Base-by-base conservation (phyloP, 1,284 basidiomycete genomes). In the Rhodotorula sp. region DNA sequence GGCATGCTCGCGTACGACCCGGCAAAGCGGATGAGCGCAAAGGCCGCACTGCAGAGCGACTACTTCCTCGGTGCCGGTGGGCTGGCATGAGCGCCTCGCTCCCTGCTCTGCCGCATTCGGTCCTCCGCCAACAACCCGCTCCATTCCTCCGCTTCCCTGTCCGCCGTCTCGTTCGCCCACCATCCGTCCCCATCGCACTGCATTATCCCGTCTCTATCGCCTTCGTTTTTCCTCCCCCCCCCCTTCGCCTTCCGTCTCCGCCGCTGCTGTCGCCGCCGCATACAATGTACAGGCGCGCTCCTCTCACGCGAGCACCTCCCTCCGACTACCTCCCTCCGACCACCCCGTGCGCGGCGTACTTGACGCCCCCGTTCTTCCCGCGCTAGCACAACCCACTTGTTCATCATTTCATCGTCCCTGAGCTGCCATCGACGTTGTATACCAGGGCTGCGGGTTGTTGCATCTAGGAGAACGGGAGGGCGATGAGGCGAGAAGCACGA, bases 11-110 rank as follows among this genome's bases (percentile, higher is more conserved):
- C 90, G 15, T 99, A 97, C 81, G 95, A 99, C 82, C 94, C 94
- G 0, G 90, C 94, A 46, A 92, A 91, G 81, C 89, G 96, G 67
- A 94, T 97, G 80, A 95, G 94, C 66, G 92, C 93, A 57, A 96
- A 95, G 85, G 89, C 91, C 69, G 90, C 92, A 12, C 85, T 96
- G 46, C 81, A 85, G 63, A 92, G 94, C 80, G 88, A 91, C 3
- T 97, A 93, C 84, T 92, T 94, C 78, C 83, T 66, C 41, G 66
- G 58, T 48, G 70, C 62, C 32, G 57, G 48, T 37, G 56, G 10
- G 41, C n/a, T 37, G 55, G 41, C 34, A 46, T 61, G 57, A 59
- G n/a, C 39, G 10, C 21, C 34, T 32, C 67, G 27, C 21, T 27
- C 36, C 6, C 48, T 10, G 25, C 27, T 41, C 61, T 27, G 19